Evolutionary conservation across 306 rosid species (phyloP), one percentile per base, ranked within the genome.

Genomic region (Gastrolobium bilobum): DNA sequence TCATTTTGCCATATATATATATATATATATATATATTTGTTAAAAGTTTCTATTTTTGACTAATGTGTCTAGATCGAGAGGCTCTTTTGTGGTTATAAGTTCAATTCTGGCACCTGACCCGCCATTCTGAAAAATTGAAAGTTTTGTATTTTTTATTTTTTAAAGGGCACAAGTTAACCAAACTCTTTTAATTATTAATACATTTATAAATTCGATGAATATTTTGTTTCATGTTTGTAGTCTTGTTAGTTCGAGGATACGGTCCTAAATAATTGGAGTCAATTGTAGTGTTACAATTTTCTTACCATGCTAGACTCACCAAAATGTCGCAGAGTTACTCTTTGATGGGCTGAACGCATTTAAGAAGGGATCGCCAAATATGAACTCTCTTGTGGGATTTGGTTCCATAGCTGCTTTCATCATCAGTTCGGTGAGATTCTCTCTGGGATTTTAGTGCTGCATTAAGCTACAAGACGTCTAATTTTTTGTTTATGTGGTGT

Each of bases 331-430:
- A 95, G 98, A 95, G 35, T 87, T 95, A 83, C 94, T 95, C 62
- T 80, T 89, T 75, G 98, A 95, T 87, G 99, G 99, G 61, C 69
- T 95, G 52, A 86, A 79, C 68, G 98, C 98, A 9, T 87, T 95
- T 51, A 86, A 72, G 84, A 92, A 91, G 81, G 97, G 99, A 75
- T 86, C 99, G 2, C 98, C 99, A 59, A 95, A 92, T 82, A 95
- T 95, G 99, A 93, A 92, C 81, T 95, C 99, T 76, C 96, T 95
- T 15, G 98, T 95, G 86, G 99, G 99, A 66, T 95, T 95, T 82
- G 98, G 98, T 72, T 88, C 97, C 3, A 78, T 90, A 31, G 95
- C 98, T 85, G 99, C 98, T 34, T 95, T 95, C 88, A 53, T 87
- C 71, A 95, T 92, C 79, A 95, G 99, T 77, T 85, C 88, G 90